phyloP scores from a whole-genome alignment of 306 rosid genomes.

The Potentilla sterilis region DNA sequence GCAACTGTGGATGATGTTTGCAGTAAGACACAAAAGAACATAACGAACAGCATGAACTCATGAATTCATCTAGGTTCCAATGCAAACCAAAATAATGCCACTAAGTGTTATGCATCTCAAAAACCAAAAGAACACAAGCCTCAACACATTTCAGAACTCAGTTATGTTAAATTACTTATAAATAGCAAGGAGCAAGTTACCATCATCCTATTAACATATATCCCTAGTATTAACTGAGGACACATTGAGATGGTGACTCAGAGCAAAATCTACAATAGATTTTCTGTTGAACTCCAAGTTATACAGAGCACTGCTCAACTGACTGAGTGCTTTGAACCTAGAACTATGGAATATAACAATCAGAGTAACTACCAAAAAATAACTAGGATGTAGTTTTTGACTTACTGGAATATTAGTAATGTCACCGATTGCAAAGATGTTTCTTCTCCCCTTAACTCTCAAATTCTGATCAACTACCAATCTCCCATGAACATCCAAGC shows the following conservation, averaged over 20 bases:
- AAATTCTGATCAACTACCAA: constrained; percentile 59
- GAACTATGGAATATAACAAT: not conserved
- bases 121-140: constrained; percentile 4
- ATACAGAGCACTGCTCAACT: not conserved
- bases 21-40: not conserved
- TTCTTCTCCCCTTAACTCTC: constrained; percentile 53
- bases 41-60: not conserved
- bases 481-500: constrained; percentile 55
- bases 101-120: not conserved
- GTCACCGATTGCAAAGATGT: constrained; percentile 76
- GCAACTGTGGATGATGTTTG: not conserved
- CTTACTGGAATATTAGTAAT: constrained; percentile 71
- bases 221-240: not conserved
- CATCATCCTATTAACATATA: not conserved
- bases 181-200: not conserved
- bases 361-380: not conserved
- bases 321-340: not conserved
- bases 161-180: not conserved
- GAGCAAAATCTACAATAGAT: not conserved
- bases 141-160: not conserved
- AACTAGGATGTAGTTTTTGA: constrained; percentile 13
- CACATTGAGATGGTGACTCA: not conserved
- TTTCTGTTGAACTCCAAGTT: not conserved
- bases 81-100: not conserved
- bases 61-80: not conserved